These are phyloP conservation scores for Lasiosphaeris hirsuta DNA, from an alignment of 495 filamentous ascomycete species.

Conservation along the genomic window DNA sequence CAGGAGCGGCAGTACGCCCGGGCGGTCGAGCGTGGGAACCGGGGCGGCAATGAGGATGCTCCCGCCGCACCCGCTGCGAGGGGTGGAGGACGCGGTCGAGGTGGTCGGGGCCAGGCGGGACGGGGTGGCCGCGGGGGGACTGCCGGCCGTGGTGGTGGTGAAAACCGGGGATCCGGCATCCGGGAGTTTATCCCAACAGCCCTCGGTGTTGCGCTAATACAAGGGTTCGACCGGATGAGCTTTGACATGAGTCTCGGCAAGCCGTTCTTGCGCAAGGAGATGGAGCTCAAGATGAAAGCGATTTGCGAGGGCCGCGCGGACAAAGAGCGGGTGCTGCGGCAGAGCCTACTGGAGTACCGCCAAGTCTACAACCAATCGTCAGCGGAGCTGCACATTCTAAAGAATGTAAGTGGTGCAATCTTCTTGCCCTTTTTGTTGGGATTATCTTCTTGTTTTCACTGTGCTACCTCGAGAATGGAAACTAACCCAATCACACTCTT, in stretches of 20 bases:
- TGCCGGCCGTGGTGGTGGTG: conserved; percentile 37
- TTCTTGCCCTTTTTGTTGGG: background rate
- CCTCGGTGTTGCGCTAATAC: conserved; percentile 83
- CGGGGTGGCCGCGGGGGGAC: conserved; percentile 41
- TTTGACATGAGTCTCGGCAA: conserved; percentile 90
- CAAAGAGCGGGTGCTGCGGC: conserved; percentile 66
- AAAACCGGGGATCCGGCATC: conserved; percentile 53
- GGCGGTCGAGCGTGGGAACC: conserved; percentile 44
- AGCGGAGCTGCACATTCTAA: conserved; percentile 70
- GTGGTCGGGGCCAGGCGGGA: conserved; percentile 38
- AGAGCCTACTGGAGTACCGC: conserved; percentile 80
- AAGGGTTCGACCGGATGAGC: conserved; percentile 89
- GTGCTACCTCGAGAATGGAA: background rate
- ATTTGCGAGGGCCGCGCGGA: conserved; percentile 86
- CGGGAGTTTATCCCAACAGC: conserved; percentile 88
- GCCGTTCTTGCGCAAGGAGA: conserved; percentile 96
- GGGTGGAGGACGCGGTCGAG: conserved; percentile 38
- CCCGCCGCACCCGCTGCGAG: conserved; percentile 34
- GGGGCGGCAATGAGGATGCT: conserved; percentile 30
- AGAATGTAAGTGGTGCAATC: conserved; percentile 52
- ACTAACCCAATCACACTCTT: conserved; percentile 20
- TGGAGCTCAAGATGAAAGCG: conserved; percentile 91
- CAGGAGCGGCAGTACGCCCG: conserved; percentile 82
- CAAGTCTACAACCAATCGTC: conserved; percentile 76
- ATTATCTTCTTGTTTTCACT: background rate